Evolutionary conservation across 345 rosid species (phyloP), one percentile per base, ranked within the genome.

Genomic region (Psidium guajava): DNA sequence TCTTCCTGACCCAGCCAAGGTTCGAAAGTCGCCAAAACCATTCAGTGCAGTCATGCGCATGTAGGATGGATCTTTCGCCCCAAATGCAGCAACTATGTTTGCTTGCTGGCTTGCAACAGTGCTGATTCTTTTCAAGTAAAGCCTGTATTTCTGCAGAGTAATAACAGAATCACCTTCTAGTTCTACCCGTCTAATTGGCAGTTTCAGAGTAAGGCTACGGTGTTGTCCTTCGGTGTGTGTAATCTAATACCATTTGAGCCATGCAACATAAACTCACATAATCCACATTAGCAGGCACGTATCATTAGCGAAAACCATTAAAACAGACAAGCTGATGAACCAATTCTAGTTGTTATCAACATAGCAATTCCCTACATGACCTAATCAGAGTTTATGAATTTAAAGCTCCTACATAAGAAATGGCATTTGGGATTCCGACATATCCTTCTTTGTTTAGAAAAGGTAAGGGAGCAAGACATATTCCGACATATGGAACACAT

Each of bases 131-230:
- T 93, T 97, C 89, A 97, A 88, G 93, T 93, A 95, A 21, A 95
- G 93, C 91, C 98, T 93, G 85, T 91, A 97, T 86, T 97, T 97
- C 99, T 97, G 96, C 86, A 88, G 56, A 59, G 86, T 50, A 84
- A 75, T 18, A 82, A 50, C 53, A 10, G 0, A 61, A 61, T 83
- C 14, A 83, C 32, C 57, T 1, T 61, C 47, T 36, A 69, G 47
- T 36, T 69, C 80, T 69, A 69, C 47, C 80, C 1, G 25, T 32
- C 80, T 69, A 18, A 69, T 36, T 42, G 80, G 18, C 47, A 69
- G 25, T 69, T 69, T 20, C 80, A 69, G 80, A 36, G 36, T 69
- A 18, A 69, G 80, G 80, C 80, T 69, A 36, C 3, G 5, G 20
- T 18, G 47, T 42, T 69, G 47, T 69, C 47, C 80, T 36, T 69